phyloP scores from a whole-genome alignment of 2,329 filamentous ascomycete species.

The Cylindrodendrum hubeiense region DNA sequence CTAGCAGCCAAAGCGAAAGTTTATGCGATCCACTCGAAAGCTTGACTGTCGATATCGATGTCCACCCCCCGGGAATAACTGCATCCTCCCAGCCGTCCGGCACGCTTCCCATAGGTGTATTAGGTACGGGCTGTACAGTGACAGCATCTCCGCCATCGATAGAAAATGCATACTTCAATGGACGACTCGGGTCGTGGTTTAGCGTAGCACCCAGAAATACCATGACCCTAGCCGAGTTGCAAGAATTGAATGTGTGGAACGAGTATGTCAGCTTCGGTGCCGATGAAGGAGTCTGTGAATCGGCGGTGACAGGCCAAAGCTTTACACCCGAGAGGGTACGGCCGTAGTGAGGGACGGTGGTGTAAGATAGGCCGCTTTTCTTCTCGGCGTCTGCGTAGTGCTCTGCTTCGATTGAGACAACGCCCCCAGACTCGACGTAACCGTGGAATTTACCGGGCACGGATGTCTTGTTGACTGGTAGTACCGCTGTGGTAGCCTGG shows the following conservation, averaged over 20 bases:
- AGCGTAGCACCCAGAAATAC: not conserved
- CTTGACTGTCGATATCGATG: not conserved
- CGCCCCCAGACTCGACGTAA: slow-evolving; percentile 73
- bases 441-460: slow-evolving; percentile 67
- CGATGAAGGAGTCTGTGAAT: slow-evolving; percentile 28
- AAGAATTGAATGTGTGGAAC: not conserved
- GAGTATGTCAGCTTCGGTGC: slow-evolving; percentile 51
- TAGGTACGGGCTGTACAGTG: not conserved
- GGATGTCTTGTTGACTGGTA: slow-evolving; percentile 42
- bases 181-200: not conserved
- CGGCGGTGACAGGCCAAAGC: slow-evolving; percentile 64
- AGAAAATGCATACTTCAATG: not conserved
- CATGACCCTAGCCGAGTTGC: not conserved
- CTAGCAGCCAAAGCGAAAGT: slow-evolving; percentile 63
- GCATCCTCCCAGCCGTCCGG: not conserved
- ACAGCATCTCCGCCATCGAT: not conserved
- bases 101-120: not conserved
- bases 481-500: slow-evolving; percentile 67
- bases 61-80: not conserved
- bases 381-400: slow-evolving; percentile 61
- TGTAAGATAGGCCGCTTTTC: slow-evolving; percentile 53
- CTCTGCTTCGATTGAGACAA: slow-evolving; percentile 66
- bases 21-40: slow-evolving; percentile 58
- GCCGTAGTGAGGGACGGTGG: slow-evolving; percentile 66
- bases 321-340: slow-evolving; percentile 70